A percentile compares a stretch with the other conserved stretches of the same genome.
Conservation (phyloP, 2,329 filamentous ascomycete species). For the Coniochaeta sp. region DNA sequence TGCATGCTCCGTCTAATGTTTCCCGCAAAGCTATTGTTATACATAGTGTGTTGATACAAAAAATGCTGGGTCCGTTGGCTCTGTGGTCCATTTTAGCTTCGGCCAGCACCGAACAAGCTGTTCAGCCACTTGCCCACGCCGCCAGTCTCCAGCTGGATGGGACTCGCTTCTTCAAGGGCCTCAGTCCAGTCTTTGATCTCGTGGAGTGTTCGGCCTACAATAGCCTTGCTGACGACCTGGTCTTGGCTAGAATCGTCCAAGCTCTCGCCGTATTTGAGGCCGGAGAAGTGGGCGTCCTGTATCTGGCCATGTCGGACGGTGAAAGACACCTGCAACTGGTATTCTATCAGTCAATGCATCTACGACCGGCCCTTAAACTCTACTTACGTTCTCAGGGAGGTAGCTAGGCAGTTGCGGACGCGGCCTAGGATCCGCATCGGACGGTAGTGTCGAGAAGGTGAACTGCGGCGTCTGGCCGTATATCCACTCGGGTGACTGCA, state of each 20-base stretch:
- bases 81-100: neutral
- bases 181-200: slow-evolving; percentile 20
- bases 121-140: slow-evolving; percentile 20
- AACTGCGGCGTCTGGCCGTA: slow-evolving; percentile 85
- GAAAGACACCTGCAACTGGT: slow-evolving; percentile 23
- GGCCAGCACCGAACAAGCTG: slow-evolving; percentile 16
- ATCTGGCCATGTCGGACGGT: slow-evolving; percentile 32
- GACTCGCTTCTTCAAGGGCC: slow-evolving; percentile 10
- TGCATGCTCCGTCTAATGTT: neutral
- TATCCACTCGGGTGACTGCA: slow-evolving; percentile 62
- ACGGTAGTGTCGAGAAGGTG: slow-evolving; percentile 56
- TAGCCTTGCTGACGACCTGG: slow-evolving; percentile 7
- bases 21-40: neutral
- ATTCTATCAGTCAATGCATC: neutral
- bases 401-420: slow-evolving; percentile 41
- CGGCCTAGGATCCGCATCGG: slow-evolving; percentile 48
- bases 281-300: slow-evolving; percentile 16
- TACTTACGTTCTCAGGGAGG: slow-evolving; percentile 37
- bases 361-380: neutral
- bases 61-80: neutral
- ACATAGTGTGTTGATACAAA: neutral
- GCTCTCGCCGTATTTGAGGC: slow-evolving; percentile 10
- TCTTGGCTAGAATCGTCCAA: slow-evolving; percentile 7
- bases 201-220: slow-evolving; percentile 16
- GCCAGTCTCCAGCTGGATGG: slow-evolving; percentile 5